Evolutionary conservation across 331 rosid species (phyloP).

Genomic region (Acacia concinna): DNA sequence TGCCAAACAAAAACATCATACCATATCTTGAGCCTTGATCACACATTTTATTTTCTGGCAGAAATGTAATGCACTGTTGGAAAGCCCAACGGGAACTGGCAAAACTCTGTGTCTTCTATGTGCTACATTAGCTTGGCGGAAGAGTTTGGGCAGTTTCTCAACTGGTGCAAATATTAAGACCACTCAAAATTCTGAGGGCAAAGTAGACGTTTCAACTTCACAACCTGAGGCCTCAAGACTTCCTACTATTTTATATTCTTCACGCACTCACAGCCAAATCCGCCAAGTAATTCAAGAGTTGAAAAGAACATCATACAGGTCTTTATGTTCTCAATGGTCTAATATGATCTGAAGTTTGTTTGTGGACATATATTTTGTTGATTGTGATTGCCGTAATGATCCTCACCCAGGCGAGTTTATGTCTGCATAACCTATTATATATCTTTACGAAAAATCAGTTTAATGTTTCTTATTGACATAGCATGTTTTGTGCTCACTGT

Average conservation of each 20-base stretch:
- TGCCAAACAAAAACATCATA: neutral
- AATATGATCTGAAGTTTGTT: constrained; percentile 8
- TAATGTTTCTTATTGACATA: constrained; percentile 11
- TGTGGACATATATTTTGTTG: neutral
- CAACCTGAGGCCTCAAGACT: constrained; percentile 40
- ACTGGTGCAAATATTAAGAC: constrained; percentile 49
- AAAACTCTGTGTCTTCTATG: constrained; percentile 94
- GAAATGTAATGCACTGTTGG: constrained; percentile 84
- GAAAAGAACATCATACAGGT: constrained; percentile 88
- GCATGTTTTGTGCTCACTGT: neutral
- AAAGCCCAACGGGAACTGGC: constrained; percentile 99
- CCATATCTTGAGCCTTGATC: constrained; percentile 20
- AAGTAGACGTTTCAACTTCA: constrained; percentile 38
- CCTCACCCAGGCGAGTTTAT: constrained; percentile 60
- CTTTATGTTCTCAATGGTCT: constrained; percentile 15
- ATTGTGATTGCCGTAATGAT: constrained; percentile 49
- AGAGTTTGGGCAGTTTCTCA: constrained; percentile 81
- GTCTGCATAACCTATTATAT: neutral
- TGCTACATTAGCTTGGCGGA: constrained; percentile 94
- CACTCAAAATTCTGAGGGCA: constrained; percentile 43
- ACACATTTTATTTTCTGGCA: constrained; percentile 38
- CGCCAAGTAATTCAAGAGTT: constrained; percentile 93
- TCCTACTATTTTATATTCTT: constrained; percentile 76
- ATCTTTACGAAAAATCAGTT: constrained; percentile 6
- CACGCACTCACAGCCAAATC: constrained; percentile 97